Conservation (phyloP, 441 rosid genomes). For the Euphorbia schlechtendalii region DNA sequence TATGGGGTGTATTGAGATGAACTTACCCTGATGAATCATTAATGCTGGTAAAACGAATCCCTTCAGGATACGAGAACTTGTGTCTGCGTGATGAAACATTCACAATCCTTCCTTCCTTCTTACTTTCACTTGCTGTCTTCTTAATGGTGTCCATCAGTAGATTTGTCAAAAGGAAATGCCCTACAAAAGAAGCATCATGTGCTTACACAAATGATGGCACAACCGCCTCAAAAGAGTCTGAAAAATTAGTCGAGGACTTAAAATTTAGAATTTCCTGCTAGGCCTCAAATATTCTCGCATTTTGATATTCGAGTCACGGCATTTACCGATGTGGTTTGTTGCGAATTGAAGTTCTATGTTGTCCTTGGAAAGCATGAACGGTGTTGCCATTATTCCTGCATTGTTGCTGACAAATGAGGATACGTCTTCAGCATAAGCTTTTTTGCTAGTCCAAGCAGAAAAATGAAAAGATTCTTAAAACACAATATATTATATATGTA, state of each 20-base stretch:
- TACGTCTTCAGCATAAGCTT: background rate
- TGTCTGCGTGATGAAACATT: conserved; percentile 55
- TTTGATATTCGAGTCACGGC: background rate
- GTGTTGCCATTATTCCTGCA: conserved; percentile 57
- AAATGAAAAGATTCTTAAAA: background rate
- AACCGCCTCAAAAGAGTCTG: background rate
- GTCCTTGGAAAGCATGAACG: conserved; percentile 53
- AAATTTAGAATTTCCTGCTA: background rate
- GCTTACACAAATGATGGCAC: background rate
- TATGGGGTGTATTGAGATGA: background rate
- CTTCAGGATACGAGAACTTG: conserved; percentile 40
- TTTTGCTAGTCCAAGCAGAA: background rate
- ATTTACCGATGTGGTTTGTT: conserved; percentile 51
- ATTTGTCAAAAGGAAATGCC: conserved; percentile 64
- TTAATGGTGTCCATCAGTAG: conserved; percentile 60
- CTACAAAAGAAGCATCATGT: conserved; percentile 24
- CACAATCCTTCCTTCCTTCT: conserved; percentile 60
- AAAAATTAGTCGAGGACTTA: background rate
- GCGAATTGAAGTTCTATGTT: conserved; percentile 56
- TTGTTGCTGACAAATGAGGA: conserved; percentile 41
- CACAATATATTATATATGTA: background rate
- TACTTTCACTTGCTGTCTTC: conserved; percentile 42
- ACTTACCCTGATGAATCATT: conserved; percentile 47
- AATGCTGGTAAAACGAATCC: conserved; percentile 46
- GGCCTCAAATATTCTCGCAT: background rate